A percentile compares a stretch with the other conserved stretches of the same genome.
These are phyloP conservation scores for Coniferiporia weirii DNA, from an alignment of 1,284 basidiomycete genomes.

Conservation along the genomic window DNA sequence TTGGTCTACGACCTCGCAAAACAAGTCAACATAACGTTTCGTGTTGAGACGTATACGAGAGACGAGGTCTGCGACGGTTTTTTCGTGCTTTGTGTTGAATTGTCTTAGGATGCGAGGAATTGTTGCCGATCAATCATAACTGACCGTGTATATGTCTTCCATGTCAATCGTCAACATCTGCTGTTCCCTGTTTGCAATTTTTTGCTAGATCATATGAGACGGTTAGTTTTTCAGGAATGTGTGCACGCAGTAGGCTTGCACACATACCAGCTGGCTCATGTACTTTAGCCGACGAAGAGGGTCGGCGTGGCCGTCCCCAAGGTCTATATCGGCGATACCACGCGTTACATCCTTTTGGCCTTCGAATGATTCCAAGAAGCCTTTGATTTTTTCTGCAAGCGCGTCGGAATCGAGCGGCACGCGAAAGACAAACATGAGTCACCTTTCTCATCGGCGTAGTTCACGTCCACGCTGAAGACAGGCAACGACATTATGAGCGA, in stretches of 20 bases:
- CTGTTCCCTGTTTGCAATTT: constrained; percentile 89
- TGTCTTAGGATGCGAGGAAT: constrained; percentile 1
- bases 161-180: constrained; percentile 79
- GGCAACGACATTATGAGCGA: constrained; percentile 40
- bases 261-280: constrained; percentile 79
- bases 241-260: constrained; percentile 19
- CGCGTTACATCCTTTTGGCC: constrained; percentile 61
- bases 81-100: constrained; percentile 51
- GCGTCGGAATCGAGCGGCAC: constrained; percentile 5
- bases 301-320: constrained; percentile 48
- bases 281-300: constrained; percentile 67
- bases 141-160: constrained; percentile 70
- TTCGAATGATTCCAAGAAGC: constrained; percentile 66
- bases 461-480: constrained; percentile 42
- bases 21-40: constrained; percentile 86
- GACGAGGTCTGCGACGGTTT: constrained; percentile 62
- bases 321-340: constrained; percentile 66
- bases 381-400: constrained; percentile 55
- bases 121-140: constrained; percentile 22
- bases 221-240: constrained; percentile 24
- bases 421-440: not conserved
- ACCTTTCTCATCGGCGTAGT: constrained; percentile 46
- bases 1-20: constrained; percentile 87
- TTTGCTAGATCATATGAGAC: constrained; percentile 56
- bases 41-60: constrained; percentile 79